Evolutionary conservation across 2,329 filamentous ascomycete species (phyloP).

Genomic region (Sarocladium oryzae): DNA sequence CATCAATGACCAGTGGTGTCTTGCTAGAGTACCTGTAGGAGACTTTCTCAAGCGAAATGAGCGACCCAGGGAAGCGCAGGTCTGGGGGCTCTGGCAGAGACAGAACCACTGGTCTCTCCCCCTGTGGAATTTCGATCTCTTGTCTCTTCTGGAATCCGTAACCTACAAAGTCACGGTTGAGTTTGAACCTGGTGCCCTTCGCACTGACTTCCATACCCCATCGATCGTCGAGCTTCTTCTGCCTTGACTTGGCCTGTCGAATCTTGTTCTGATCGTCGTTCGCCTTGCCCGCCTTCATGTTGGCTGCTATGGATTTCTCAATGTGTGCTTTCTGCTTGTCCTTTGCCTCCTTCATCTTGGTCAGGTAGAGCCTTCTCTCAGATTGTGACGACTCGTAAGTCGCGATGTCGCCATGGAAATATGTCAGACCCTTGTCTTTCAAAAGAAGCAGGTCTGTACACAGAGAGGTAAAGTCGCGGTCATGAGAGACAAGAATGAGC

Average conservation of each 20-base stretch:
- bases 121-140: slow-evolving; percentile 65
- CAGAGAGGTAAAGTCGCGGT: slow-evolving; percentile 71
- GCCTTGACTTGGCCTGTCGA: slow-evolving; percentile 74
- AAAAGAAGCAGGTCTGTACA: slow-evolving; percentile 74
- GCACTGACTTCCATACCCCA: slow-evolving; percentile 70
- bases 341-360: slow-evolving; percentile 73
- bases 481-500: slow-evolving; percentile 75
- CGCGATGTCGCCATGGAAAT: slow-evolving; percentile 69
- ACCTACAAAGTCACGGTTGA: slow-evolving; percentile 66
- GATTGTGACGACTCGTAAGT: slow-evolving; percentile 63
- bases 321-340: slow-evolving; percentile 77
- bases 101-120: slow-evolving; percentile 52
- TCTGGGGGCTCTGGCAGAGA: slow-evolving; percentile 58
- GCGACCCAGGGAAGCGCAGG: slow-evolving; percentile 65
- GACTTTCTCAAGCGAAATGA: slow-evolving; percentile 66
- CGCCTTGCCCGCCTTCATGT: slow-evolving; percentile 67
- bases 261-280: slow-evolving; percentile 80
- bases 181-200: slow-evolving; percentile 70
- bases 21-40: slow-evolving; percentile 54
- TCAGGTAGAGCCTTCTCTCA: slow-evolving; percentile 61
- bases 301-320: slow-evolving; percentile 68
- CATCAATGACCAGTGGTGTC: slow-evolving; percentile 43
- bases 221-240: slow-evolving; percentile 78
- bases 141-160: slow-evolving; percentile 52
- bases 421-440: slow-evolving; percentile 62